Evolutionary conservation across 2,329 filamentous ascomycete species (phyloP), one percentile per base, ranked within the genome.

Genomic region (Ascochyta clinopodiicola): DNA sequence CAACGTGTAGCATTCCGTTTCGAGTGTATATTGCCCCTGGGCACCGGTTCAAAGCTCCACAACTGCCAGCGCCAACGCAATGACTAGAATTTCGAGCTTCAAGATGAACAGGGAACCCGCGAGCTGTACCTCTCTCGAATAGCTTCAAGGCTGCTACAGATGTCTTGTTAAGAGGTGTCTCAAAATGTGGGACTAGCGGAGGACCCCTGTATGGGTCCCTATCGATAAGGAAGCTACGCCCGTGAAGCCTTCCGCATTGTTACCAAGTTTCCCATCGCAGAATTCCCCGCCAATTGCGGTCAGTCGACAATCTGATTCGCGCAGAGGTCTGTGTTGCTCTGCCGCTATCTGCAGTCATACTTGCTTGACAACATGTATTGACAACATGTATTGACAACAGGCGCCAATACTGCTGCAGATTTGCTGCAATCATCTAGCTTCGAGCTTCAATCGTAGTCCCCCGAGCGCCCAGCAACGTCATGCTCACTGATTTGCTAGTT

Each of bases 1-100:
- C 73, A 75, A 75, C 73, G 73, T 75, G 68, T 73, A 66, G 67
- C 73, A 73, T 73, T 67, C 60, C 60, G 59, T 48, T 52, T 50
- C 43, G 48, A 57, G 49, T 46, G 34, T 22, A 3, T 24, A 21
- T 19, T 15, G 13, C n/a, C 31, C 25, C 34, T 34, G 51, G 13
- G 34, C 36, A 38, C 15, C 6, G 36, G 46, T 32, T 17, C 43
- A 34, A 12, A 31, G 25, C n/a, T 17, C 36, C 38, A 29, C 25
- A 36, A 51, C 49, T 37, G 39, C 31, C 35, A 38, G 27, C 38
- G 45, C 35, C 17, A 25, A 43, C 32, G 40, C 22, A 43, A 10
- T 22, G n/a, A 36, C 24, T 31, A 56, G 21, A 48, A 17, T 36
- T 21, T 47, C 22, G 15, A 49, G 40, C 24, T 19, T 12, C 32